Evolutionary conservation across 495 filamentous ascomycete genomes (phyloP).

Genomic region (Penicillium fimorum): DNA sequence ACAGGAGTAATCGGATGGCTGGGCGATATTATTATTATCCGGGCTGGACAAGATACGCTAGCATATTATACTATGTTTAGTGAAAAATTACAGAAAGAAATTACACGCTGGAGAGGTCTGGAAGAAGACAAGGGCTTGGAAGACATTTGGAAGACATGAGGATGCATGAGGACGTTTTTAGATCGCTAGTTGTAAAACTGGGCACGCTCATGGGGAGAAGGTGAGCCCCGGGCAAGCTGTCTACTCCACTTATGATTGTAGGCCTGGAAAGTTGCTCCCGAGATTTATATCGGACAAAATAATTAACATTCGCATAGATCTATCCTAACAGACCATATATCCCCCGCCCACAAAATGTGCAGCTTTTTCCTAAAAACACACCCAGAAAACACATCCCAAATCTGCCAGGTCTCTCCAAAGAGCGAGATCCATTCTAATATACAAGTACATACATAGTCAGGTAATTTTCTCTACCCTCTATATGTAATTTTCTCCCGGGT

Average conservation of each 20-base stretch:
- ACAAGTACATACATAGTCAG: conserved; percentile 3
- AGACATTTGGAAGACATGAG: too few relatives aligned
- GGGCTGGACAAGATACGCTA: too few relatives aligned
- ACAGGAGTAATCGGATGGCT: too few relatives aligned
- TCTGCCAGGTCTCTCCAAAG: neutral
- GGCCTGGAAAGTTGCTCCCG: neutral
- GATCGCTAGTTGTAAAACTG: neutral
- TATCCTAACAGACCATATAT: neutral
- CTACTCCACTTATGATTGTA: neutral
- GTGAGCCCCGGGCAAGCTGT: neutral
- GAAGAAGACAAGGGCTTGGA: too few relatives aligned
- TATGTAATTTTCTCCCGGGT: conserved; percentile 16
- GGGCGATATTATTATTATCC: too few relatives aligned
- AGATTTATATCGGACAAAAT: neutral
- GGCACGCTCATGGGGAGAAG: neutral
- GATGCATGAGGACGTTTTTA: too few relatives aligned
- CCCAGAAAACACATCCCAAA: neutral
- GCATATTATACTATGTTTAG: too few relatives aligned
- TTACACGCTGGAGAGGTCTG: too few relatives aligned
- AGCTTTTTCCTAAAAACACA: neutral
- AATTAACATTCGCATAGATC: neutral
- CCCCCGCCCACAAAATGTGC: neutral
- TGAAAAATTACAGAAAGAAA: too few relatives aligned
- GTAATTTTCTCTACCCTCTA: conserved; percentile 28
- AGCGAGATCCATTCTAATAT: neutral